These are phyloP conservation scores for Fusarium marasasianum DNA, from an alignment of 2,329 filamentous ascomycete species.

Conservation along the genomic window DNA sequence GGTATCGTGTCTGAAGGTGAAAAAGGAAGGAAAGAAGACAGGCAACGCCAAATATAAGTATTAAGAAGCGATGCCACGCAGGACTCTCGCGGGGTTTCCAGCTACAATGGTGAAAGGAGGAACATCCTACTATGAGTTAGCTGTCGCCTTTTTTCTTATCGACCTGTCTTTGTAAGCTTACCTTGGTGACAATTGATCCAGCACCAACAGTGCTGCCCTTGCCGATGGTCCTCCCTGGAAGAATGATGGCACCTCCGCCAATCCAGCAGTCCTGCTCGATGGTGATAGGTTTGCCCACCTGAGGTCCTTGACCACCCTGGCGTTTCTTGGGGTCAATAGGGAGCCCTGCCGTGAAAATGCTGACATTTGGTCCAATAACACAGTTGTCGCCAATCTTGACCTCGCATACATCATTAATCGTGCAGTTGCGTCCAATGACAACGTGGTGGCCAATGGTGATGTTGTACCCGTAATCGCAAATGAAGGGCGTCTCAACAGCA, in stretches of 20 bases:
- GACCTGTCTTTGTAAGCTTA: conserved; percentile 45
- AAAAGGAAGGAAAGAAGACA: background rate
- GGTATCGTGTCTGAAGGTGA: conserved; percentile 46
- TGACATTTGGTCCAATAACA: conserved; percentile 85
- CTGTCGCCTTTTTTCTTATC: background rate
- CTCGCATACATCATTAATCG: conserved; percentile 84
- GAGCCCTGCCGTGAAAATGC: conserved; percentile 79
- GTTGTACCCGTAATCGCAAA: conserved; percentile 96
- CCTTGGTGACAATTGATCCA: conserved; percentile 85
- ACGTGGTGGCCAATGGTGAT: conserved; percentile 88
- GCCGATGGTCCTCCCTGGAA: conserved; percentile 83
- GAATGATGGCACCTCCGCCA: conserved; percentile 78
- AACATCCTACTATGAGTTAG: conserved; percentile 60
- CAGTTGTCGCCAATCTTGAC: conserved; percentile 83
- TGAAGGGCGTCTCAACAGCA: conserved; percentile 87
- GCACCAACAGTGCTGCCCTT: conserved; percentile 83
- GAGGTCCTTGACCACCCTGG: conserved; percentile 77
- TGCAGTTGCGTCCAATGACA: conserved; percentile 83
- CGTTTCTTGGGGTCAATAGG: conserved; percentile 78
- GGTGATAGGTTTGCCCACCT: conserved; percentile 74
- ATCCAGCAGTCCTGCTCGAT: conserved; percentile 91
- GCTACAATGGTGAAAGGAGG: conserved; percentile 74
- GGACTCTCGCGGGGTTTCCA: conserved; percentile 73
- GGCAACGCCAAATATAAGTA: conserved; percentile 18
- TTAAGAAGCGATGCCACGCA: conserved; percentile 51